These are phyloP conservation scores for Mycena kentingensis DNA, from an alignment of 768 basidiomycete genomes.

Conservation along the genomic window DNA sequence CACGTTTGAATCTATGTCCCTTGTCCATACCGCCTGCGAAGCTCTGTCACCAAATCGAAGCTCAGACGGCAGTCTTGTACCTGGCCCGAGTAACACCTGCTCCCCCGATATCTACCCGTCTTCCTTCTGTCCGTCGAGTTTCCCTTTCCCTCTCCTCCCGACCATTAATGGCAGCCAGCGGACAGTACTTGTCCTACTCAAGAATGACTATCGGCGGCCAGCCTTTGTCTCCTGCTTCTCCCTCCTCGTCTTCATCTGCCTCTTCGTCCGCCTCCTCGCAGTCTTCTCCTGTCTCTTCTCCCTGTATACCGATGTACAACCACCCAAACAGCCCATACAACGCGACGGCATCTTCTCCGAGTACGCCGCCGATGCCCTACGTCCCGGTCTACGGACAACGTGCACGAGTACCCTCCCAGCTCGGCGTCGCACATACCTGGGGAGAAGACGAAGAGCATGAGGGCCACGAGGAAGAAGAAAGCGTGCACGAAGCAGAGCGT, in stretches of 20 bases:
- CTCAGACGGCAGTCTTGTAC: conserved; percentile 2
- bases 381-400: background rate
- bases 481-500: conserved; percentile 2
- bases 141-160: background rate
- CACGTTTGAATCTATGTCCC: too few relatives aligned
- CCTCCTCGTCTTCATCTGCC: background rate
- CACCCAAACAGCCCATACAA: conserved; percentile 1
- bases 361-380: background rate
- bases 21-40: too few relatives aligned
- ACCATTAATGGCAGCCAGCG: background rate
- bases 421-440: conserved; percentile 11
- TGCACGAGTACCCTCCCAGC: conserved; percentile 7
- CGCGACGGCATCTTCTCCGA: background rate
- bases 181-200: background rate
- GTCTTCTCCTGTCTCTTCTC: background rate
- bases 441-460: conserved; percentile 1
- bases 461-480: background rate
- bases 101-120: background rate
- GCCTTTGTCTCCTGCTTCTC: background rate
- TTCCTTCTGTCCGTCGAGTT: background rate
- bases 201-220: conserved; percentile 6
- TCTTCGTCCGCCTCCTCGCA: background rate
- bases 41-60: too few relatives aligned
- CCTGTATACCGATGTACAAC: background rate
- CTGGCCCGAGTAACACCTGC: background rate